Evolutionary conservation across 169 alveolate species (phyloP).

Genomic region (Eimeria acervulina): DNA sequence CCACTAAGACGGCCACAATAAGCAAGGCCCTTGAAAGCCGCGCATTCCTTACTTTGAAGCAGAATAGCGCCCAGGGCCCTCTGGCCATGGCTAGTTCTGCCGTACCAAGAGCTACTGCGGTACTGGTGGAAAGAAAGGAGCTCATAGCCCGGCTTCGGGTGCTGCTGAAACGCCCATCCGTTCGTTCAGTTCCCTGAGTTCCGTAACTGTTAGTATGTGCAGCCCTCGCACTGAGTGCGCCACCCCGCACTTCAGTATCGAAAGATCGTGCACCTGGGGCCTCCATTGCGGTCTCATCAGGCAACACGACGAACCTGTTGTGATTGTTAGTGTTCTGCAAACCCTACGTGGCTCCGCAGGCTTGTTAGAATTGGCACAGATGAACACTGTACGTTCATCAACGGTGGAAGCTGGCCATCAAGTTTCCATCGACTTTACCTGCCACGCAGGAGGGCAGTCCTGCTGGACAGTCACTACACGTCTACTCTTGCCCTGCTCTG

Average conservation of each 20-base stretch:
- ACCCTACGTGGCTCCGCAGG: background rate
- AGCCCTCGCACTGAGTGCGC: background rate
- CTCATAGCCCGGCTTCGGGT: conserved; percentile 73
- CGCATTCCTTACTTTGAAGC: conserved; percentile 63
- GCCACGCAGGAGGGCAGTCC: background rate
- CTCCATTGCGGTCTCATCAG: conserved; percentile 1
- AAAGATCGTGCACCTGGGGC: background rate
- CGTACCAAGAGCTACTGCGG: conserved; percentile 17
- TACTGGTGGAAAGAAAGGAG: conserved; percentile 44
- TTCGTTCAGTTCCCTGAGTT: conserved; percentile 75
- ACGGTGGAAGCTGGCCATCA: background rate
- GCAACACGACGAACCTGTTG: background rate
- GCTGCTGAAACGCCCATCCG: conserved; percentile 65
- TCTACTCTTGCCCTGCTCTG: background rate
- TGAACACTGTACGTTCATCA: conserved; percentile 8
- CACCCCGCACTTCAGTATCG: background rate
- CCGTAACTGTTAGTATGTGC: conserved; percentile 1
- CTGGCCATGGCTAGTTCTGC: conserved; percentile 47
- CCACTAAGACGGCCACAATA: conserved; percentile 4
- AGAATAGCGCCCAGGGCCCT: conserved; percentile 66
- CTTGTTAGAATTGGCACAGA: background rate
- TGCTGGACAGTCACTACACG: background rate
- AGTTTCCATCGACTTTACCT: background rate
- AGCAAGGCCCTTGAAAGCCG: conserved; percentile 63
- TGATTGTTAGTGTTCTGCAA: background rate